Evolutionary conservation across 2,329 filamentous ascomycete species (phyloP), one percentile per base, ranked within the genome.

Genomic region (Colletotrichum karsti): DNA sequence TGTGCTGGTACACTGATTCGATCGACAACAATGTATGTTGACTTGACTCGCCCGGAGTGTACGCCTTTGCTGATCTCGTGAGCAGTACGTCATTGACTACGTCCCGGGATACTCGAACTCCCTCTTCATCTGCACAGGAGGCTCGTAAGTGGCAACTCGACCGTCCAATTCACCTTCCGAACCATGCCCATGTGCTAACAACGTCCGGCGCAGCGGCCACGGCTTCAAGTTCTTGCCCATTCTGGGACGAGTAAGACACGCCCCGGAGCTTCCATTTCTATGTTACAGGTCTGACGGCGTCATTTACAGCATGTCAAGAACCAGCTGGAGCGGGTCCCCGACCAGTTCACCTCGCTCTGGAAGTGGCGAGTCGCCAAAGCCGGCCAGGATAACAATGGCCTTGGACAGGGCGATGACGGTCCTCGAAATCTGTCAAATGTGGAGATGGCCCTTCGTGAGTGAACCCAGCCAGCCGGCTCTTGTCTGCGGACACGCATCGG

Each of bases 1-100:
- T 70, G 15, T 63, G 68, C 57, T 60, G 64, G 64, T 68, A 68
- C 22, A 68, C 64, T 10, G 59, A 59, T 30, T 57, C 35, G 13
- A 57, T 63, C 22, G 64, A 68, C 35, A 57, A 68, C 44, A 42
- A 68, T 22, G 41, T 22, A 12, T 20, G 41, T 44, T 7, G 22
- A 18, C 2, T 3, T 20, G 22, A n/a, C n/a, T 13, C 0, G 2
- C 18, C 9, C 41, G 8, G 18, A 10, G 6, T 20, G 18, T 22
- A 20, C 18, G 41, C 18, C 13, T 44, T 2, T 44, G 1, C 18
- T 44, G 13, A 44, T n/a, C n/a, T n/a, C 41, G 41, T 44, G 9
- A 9, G 22, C 9, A 44, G 41, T 44, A 44, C 22, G 41, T 44
- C 18, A 44, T 44, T 44, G 41, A 44, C 41, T 44, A 44, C 41